Evolutionary conservation across 2,329 filamentous ascomycete genomes (phyloP), one percentile per base, ranked within the genome.

Genomic region (Ceratocystis lukuohia): DNA sequence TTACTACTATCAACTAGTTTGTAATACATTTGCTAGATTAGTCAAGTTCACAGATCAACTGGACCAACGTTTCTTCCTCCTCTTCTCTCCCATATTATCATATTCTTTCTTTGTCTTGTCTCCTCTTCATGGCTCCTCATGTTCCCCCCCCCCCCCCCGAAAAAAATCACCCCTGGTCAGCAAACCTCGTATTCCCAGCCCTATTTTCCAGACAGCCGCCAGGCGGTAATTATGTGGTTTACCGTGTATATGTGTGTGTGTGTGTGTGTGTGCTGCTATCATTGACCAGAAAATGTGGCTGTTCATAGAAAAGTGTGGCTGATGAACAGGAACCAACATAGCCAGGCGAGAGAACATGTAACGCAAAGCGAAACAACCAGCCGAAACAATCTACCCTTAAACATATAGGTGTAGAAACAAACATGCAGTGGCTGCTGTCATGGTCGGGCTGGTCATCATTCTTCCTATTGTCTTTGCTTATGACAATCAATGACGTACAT

Each of bases 161-260:
- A 33, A 12, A 41, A 41, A 41, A 41, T 12, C 37, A 12, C 59
- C 65, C 64, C 64, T 22, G 30, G 57, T 66, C 65, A 66, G 10
- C 57, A 66, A 66, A 66, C 25, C 65, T 66, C 65, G 65, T 66
- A 66, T 66, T 66, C 57, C 65, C 65, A 66, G 65, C 65, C 65
- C 65, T 62, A 57, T 66, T 62, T 66, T 48, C 33, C 57, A 66
- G 20, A 62, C 57, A 61, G 37, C 57, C 28, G 30, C 30, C 37
- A 45, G 44, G 37, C 37, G 30, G 20, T 45, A 62, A 62, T 45
- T 20, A 22, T 20, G 22, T 50, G 20, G 8, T 41, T 12, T 41
- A 41, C 37, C 37, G 46, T 50, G 46, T 50, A 12, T 20, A 50
- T 50, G 20, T 50, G 46, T 50, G 46, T 50, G 30, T 48, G 53